Percentiles rank a stretch among this genome's conserved stretches.
Conservation (phyloP, 768 basidiomycete genomes). For the Mycena kentingensis region DNA sequence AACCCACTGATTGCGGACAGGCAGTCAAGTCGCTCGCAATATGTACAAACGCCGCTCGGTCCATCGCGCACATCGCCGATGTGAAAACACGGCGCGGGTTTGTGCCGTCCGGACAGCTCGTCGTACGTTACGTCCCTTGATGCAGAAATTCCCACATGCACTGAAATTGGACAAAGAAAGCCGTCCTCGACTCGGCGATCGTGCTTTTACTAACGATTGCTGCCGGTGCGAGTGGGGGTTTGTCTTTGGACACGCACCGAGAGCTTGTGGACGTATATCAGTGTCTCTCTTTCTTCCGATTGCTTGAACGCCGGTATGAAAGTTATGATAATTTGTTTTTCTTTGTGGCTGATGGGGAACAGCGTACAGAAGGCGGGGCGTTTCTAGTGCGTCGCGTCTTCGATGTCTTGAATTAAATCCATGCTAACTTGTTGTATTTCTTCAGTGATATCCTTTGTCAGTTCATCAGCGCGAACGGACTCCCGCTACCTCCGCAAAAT, state of each 20-base stretch:
- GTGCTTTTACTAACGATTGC: constrained; percentile 47
- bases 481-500: constrained; percentile 14
- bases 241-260: constrained; percentile 30
- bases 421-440: not conserved
- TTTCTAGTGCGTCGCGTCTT: constrained; percentile 4
- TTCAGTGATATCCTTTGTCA: constrained; percentile 16
- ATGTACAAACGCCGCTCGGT: constrained; percentile 65
- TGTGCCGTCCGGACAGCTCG: constrained; percentile 15
- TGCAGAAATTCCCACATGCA: not conserved
- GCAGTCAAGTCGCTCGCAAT: constrained; percentile 55
- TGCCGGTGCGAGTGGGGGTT: constrained; percentile 35
- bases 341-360: constrained; percentile 3
- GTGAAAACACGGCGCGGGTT: constrained; percentile 35
- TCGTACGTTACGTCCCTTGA: not conserved
- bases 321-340: not conserved
- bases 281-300: constrained; percentile 31
- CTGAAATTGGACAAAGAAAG: constrained; percentile 15
- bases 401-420: not conserved
- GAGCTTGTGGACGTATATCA: constrained; percentile 43
- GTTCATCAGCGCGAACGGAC: constrained; percentile 8
- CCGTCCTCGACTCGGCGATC: constrained; percentile 44
- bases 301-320: constrained; percentile 10
- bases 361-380: constrained; percentile 20
- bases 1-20: not conserved
- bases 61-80: constrained; percentile 59